Base-by-base conservation (phyloP, 2,329 filamentous ascomycete species). In the Ophidiomyces ophidiicola region DNA sequence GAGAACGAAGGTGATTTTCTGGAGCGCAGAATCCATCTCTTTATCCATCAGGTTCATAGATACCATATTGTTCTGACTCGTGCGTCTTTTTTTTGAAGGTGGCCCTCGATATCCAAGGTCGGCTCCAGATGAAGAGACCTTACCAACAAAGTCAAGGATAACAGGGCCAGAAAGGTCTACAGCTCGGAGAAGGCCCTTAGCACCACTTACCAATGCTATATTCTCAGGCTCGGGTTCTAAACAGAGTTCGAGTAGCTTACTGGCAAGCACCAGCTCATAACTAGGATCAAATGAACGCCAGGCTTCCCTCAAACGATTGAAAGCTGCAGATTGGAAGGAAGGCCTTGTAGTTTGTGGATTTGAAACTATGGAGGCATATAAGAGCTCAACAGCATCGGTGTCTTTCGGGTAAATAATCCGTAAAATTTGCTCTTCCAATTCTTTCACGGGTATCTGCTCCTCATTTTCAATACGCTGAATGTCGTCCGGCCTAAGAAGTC, bases 1-100 rank as follows among this genome's bases (percentile, higher is more conserved):
- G 25, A 96, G 68, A 7, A 94, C 82, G 53, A 94, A 78, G 0
- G 87, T 94, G 39, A 88, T 73, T 50, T 80, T 81, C 49, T 76
- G 76, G 46, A 94, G 70, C 5, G 79, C 72, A 33, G 71, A 69
- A 47, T 73, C 74, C 20, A 87, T 61, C 52, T 83, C 77, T 23
- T 76, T 74, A 41, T 78, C 72, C 46, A 78, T 74, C 10, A 71
- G 66, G 24, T 72, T 70, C 39, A 76, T 66, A 32, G 72, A 73
- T 39, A 75, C 71, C 48, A 74, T 71, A 47, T 82, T 80, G 11
- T 74, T 78, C 39, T 80, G 76, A 59, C 82, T 92, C 0, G 77
- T 84, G 41, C 85, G 74, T 52, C 85, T 76, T 46, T 84, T 72
- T 66, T 93, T 94, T 47, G 78, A 78, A 1, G 81, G 72, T 6